Percentiles rank a stretch among this genome's conserved stretches.
These are phyloP conservation scores for Ploettnerulaceae sp. DNA, from an alignment of 2,329 filamentous ascomycete species.

Conservation along the genomic window DNA sequence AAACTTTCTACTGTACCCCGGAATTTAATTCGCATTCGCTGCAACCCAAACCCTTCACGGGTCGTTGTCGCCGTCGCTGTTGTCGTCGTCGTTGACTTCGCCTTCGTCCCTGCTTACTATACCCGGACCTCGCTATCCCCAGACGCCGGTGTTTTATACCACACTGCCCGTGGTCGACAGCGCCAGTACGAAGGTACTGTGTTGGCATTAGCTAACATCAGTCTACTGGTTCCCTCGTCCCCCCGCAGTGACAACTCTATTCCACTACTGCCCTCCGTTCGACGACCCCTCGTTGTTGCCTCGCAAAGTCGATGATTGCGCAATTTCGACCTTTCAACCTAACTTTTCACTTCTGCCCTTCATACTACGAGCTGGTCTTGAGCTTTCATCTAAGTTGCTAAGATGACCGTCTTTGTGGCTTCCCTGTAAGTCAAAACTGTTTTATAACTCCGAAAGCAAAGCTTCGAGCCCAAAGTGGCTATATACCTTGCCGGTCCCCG, in stretches of 20 bases:
- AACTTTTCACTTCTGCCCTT: conserved; percentile 9
- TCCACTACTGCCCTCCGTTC: conserved; percentile 1
- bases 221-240: background rate
- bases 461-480: background rate
- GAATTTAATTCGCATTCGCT: background rate
- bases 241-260: conserved; percentile 1
- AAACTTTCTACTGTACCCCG: background rate
- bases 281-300: conserved; percentile 9
- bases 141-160: too few species aligned
- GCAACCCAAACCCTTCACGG: background rate
- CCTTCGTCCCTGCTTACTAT: too few species aligned
- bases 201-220: conserved; percentile 6
- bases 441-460: background rate
- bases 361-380: conserved; percentile 19
- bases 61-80: too few species aligned
- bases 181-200: too few species aligned
- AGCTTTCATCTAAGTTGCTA: conserved; percentile 18
- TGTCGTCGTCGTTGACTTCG: too few species aligned
- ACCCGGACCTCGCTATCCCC: conserved; percentile 1
- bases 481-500: background rate
- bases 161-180: too few species aligned
- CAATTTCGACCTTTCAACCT: conserved; percentile 17
- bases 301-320: conserved; percentile 25
- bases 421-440: conserved; percentile 46
- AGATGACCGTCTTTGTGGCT: conserved; percentile 56